Base-by-base conservation (phyloP, 495 filamentous ascomycete species). In the Hyphodiscus hymeniophilus region DNA sequence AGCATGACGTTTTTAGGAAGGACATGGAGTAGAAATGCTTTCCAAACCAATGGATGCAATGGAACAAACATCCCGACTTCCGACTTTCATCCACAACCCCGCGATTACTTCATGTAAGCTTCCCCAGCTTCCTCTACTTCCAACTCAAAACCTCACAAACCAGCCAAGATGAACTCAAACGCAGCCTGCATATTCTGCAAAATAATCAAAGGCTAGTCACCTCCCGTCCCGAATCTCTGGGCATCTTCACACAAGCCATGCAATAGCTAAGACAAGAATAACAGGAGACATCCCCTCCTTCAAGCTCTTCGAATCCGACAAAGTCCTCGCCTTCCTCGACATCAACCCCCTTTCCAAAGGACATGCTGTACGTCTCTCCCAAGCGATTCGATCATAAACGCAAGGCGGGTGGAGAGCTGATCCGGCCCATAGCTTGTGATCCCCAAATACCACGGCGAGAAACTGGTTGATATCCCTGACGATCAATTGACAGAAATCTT, bases 101-200 rank as follows among this genome's bases (percentile, higher is more conserved):
- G 38, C 38, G 15, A 18, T 40, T 40, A 22, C 38, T 40, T 28
- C 38, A 11, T 36, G 4, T n/a, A 4, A 36, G 6, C 4, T n/a
- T n/a, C 23, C 22, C 12, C 39, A 42, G 12, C 39, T 23, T 15
- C 18, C 16, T 20, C 20, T 41, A 7, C n/a, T 18, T 42, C n/a
- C 39, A n/a, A n/a, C 20, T 24, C 20, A 16, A 42, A 22, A 16
- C 6, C 16, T 11, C 3, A 23, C 32, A 24, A 34, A 40, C 28
- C 18, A n/a, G 11, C 31, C 2, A 50, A 24, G 6, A 50, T 44
- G 31, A 23, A 38, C n/a, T 42, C 38, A 21, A 23, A 28, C 12
- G 74, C 82, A 17, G 77, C 86, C 36, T 98, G 92, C 60, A 90
- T 97, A 64, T 98, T 98, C 73, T 98, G 92, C 77, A 94, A 85